Evolutionary conservation across 2,329 filamentous ascomycete species (phyloP), one percentile per base, ranked within the genome.

Genomic region (Hypoxylon sp.): DNA sequence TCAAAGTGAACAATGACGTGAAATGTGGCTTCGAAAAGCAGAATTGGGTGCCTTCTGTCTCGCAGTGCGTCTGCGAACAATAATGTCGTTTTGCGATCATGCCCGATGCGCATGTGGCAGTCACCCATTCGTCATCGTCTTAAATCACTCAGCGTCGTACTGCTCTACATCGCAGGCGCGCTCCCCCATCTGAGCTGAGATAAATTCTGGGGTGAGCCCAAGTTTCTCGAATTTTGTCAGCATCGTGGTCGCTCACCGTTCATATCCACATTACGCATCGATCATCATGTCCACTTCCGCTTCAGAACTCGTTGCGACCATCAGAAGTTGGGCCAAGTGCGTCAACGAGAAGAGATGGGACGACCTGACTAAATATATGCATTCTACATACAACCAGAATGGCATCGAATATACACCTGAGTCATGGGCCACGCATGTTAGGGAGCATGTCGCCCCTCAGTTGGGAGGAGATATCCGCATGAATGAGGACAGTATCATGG

Each of bases 281-380:
- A 63, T 59, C 62, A 42, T 33, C 56, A 72, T 70, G 70, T 11
- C 63, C 25, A 40, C 56, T 22, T 63, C 65, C 22, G 49, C 60
- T 46, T 55, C 60, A 49, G 50, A 71, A 40, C 40, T 69, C 7
- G 55, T 66, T 58, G 61, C 60, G 10, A 71, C 56, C 33, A 57
- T 69, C 7, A 53, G 56, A 30, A 58, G 35, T 58, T 72, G 63
- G 68, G 13, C 59, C 44, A 44, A 64, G 42, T 69, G 62, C 35
- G 50, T 72, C 37, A 71, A 72, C 57, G 56, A 71, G 57, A 71
- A 71, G 60, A 71, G 55, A 60, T 71, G 65, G 70, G 44, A 66
- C n/a, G 65, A 67, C 27, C 11, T 72, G 20, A 33, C 56, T 7
- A 63, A 65, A 14, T 70, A 65, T 22, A 62, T 69, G 53, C 56